These are phyloP conservation scores for Lentinus brumalis DNA, from an alignment of 768 basidiomycete genomes.

Conservation along the genomic window DNA sequence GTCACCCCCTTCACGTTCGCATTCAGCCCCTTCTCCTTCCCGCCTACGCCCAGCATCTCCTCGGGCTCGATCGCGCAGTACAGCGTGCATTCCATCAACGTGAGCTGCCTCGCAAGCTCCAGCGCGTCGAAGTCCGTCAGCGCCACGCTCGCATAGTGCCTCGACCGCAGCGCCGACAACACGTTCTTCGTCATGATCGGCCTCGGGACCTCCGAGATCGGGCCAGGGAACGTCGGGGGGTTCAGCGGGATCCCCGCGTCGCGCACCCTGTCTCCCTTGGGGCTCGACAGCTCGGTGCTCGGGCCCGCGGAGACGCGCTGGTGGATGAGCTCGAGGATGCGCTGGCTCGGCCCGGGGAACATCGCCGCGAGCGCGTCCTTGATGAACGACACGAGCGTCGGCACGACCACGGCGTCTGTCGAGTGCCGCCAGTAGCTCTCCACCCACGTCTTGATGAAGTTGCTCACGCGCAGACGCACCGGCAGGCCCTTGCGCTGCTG, in stretches of 20 bases:
- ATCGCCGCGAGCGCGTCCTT: slow-evolving; percentile 58
- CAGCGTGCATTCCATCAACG: slow-evolving; percentile 88
- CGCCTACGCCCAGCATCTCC: slow-evolving; percentile 84
- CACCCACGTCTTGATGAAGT: slow-evolving; percentile 93
- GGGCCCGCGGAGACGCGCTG: slow-evolving; percentile 38
- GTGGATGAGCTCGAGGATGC: slow-evolving; percentile 70
- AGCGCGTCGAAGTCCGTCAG: slow-evolving; percentile 92
- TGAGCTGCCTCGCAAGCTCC: slow-evolving; percentile 92
- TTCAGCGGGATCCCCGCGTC: slow-evolving; percentile 78
- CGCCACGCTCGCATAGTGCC: slow-evolving; percentile 59
- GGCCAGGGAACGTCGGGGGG: slow-evolving; percentile 44
- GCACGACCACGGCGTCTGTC: slow-evolving; percentile 67
- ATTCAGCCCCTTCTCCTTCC: slow-evolving; percentile 56
- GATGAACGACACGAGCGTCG: slow-evolving; percentile 59
- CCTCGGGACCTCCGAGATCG: slow-evolving; percentile 74
- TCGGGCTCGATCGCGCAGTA: slow-evolving; percentile 87
- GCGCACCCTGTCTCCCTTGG: slow-evolving; percentile 56
- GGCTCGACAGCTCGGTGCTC: slow-evolving; percentile 46
- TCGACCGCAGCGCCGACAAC: slow-evolving; percentile 65
- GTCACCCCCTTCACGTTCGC: slow-evolving; percentile 82
- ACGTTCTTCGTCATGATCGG: slow-evolving; percentile 85
- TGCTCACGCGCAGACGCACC: slow-evolving; percentile 87
- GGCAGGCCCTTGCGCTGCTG: slow-evolving; percentile 86
- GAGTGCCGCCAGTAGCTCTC: slow-evolving; percentile 87
- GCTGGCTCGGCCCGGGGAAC: slow-evolving; percentile 70